Percentiles rank a stretch among this genome's conserved stretches.
Conservation (phyloP, 139 green algal genomes). For the Asterochloris sp. region DNA sequence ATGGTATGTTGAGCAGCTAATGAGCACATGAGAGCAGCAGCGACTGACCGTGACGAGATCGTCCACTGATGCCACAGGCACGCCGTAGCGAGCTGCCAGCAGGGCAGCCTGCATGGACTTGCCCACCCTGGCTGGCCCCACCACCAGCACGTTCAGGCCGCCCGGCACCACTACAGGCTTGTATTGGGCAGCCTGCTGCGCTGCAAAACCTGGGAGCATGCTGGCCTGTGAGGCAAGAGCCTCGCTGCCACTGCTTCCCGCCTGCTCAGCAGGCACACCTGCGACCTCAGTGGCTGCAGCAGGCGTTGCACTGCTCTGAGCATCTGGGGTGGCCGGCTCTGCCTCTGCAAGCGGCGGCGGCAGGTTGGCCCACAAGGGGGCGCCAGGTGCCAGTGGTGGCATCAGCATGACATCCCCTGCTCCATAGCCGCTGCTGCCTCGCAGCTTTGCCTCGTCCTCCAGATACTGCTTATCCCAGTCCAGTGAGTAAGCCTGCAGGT, state of each 20-base stretch:
- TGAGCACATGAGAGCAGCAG: not conserved
- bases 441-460: constrained; percentile 61
- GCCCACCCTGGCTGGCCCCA: constrained; percentile 29
- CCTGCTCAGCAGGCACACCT: not conserved
- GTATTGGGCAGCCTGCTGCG: constrained; percentile 9
- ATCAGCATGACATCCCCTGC: constrained; percentile 37
- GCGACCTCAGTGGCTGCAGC: not conserved
- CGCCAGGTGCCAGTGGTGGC: constrained; percentile 41
- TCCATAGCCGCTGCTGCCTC: constrained; percentile 34
- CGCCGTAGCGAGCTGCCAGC: constrained; percentile 47
- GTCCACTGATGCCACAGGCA: constrained; percentile 40
- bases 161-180: constrained; percentile 28
- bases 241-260: too few relatives aligned
- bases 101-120: constrained; percentile 39
- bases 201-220: too few relatives aligned
- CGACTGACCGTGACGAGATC: constrained; percentile 39
- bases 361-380: constrained; percentile 54
- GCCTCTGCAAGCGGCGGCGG: not conserved
- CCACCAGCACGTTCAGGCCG: constrained; percentile 33
- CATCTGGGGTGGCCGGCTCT: not conserved
- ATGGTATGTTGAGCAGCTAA: too few relatives aligned
- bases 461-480: constrained; percentile 69
- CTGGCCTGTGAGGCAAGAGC: too few relatives aligned
- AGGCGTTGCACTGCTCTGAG: not conserved
- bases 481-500: constrained; percentile 61